phyloP scores from a whole-genome alignment of 2,329 filamentous ascomycete genomes.

The Passalora sequoiae region DNA sequence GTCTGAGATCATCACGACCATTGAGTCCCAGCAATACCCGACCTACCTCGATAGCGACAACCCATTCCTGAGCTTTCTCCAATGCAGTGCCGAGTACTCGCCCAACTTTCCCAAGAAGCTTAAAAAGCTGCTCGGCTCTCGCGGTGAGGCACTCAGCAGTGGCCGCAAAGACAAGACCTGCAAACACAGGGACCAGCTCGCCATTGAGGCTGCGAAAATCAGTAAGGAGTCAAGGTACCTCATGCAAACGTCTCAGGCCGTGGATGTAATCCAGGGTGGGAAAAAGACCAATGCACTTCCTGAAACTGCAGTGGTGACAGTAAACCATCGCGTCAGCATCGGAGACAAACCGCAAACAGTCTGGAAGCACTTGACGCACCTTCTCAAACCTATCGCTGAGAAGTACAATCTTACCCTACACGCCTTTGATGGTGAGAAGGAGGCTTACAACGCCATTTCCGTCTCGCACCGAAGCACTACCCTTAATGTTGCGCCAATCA shows the following conservation, averaged over 20 bases:
- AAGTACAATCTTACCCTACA: slow-evolving; percentile 47
- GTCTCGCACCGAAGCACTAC: slow-evolving; percentile 25
- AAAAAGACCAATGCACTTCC: slow-evolving; percentile 57
- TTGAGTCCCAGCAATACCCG: slow-evolving; percentile 56
- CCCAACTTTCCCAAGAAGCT: slow-evolving; percentile 42
- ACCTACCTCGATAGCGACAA: slow-evolving; percentile 49
- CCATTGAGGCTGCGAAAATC: slow-evolving; percentile 35
- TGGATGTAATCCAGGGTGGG: slow-evolving; percentile 51
- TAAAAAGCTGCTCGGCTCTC: slow-evolving; percentile 29
- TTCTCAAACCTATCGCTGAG: slow-evolving; percentile 45
- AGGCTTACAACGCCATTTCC: slow-evolving; percentile 31
- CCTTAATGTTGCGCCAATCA: slow-evolving; percentile 33
- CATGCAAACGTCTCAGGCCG: slow-evolving; percentile 54
- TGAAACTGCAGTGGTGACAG: slow-evolving; percentile 48
- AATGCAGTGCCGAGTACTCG: slow-evolving; percentile 55
- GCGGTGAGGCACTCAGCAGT: slow-evolving; percentile 5
- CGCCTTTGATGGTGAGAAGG: slow-evolving; percentile 43
- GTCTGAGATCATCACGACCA: slow-evolving; percentile 59
- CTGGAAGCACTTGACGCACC: slow-evolving; percentile 43
- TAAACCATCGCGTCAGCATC: slow-evolving; percentile 56
- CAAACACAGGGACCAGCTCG: slow-evolving; percentile 34
- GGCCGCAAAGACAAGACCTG: slow-evolving; percentile 30
- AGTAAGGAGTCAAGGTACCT: slow-evolving; percentile 46
- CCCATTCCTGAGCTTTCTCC: slow-evolving; percentile 53
- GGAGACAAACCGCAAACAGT: slow-evolving; percentile 48